Evolutionary conservation across 176 grass and related monocot species (phyloP), one percentile per base, ranked within the genome.

Genomic region (Aegilops bicornis): DNA sequence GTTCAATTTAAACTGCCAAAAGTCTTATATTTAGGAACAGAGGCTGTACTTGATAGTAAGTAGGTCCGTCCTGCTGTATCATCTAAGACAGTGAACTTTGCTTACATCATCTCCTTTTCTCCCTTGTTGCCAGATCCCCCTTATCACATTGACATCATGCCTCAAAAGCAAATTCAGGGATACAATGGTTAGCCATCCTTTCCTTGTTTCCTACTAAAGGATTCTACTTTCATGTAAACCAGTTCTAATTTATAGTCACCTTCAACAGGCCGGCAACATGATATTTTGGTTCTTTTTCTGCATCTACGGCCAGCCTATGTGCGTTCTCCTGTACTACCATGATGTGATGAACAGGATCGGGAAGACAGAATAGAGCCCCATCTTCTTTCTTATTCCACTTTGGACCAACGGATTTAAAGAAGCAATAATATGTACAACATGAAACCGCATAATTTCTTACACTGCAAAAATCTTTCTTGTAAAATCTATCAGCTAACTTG

Each of bases 201-300:
- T 52, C 47, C 50, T 4, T 16, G 19, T 29, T 76, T 87, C 1
- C 16, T 56, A 48, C 24, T n/a, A 36, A 76, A 40, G 4, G 29
- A 62, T 69, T 40, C 1, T 68, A 65, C 17, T 84, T 87, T 39
- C 11, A 24, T 76, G 32, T 77, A 64, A 76, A 87, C 29, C 1
- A 40, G 15, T 76, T 85, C 73, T 88, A 84, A 86, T 68, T 64
- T 62, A 17, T 62, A 58, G 64, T 73, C 2, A 47, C 73, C 25
- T 68, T 88, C 16, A 42, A 73, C 87, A 98, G 96, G 92, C 95
- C 79, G 96, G 96, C 39, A 98, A 98, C 86, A 98, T 98, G 96
- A 94, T 96, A 56, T 96, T 98, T 80, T 98, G 96, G 93, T 94
- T 98, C 90, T 96, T 98, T 84, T 98, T 98, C 89, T 89, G 96